Percentiles rank a stretch among this genome's conserved stretches.
Evolutionary conservation across 2,329 filamentous ascomycete genomes (phyloP).

Genomic region (Ramularia collo-cygni): DNA sequence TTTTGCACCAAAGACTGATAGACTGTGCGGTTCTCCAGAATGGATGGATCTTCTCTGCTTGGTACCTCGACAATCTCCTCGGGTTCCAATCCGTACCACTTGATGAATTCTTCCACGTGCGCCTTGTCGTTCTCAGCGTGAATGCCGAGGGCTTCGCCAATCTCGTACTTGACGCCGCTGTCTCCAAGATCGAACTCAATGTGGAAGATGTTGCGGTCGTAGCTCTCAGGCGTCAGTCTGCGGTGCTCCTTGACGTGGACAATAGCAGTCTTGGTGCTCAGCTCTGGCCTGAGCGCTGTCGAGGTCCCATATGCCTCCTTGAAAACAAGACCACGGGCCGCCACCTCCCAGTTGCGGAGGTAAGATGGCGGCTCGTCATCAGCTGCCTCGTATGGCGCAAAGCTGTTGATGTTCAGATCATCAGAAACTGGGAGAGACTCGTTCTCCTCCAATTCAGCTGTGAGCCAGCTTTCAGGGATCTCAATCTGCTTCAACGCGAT

Average conservation of each 20-base stretch:
- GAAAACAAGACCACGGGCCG: conserved; percentile 82
- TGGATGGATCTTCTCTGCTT: conserved; percentile 65
- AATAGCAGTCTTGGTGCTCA: conserved; percentile 76
- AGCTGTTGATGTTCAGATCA: conserved; percentile 71
- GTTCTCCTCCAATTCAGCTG: conserved; percentile 54
- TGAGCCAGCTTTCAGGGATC: conserved; percentile 72
- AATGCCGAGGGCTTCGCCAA: conserved; percentile 93
- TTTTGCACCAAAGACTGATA: conserved; percentile 90
- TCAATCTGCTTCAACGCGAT: conserved; percentile 66
- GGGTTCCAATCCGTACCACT: conserved; percentile 76
- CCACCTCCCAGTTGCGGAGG: conserved; percentile 72
- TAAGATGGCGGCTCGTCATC: conserved; percentile 61
- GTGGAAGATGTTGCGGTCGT: conserved; percentile 99
- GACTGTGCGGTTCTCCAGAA: conserved; percentile 81
- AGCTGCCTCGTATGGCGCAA: conserved; percentile 69
- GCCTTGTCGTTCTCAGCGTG: conserved; percentile 86
- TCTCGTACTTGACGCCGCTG: conserved; percentile 90
- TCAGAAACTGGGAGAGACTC: conserved; percentile 50
- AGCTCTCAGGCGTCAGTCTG: conserved; percentile 75
- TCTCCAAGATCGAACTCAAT: conserved; percentile 95
- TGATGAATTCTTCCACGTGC: conserved; percentile 77
- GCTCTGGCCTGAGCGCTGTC: conserved; percentile 71
- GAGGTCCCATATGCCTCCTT: conserved; percentile 85
- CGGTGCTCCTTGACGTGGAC: conserved; percentile 94
- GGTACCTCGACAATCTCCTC: conserved; percentile 87